Evolutionary conservation across 2,329 filamentous ascomycete genomes (phyloP).

Genomic region (Sphaerostilbella broomeana): DNA sequence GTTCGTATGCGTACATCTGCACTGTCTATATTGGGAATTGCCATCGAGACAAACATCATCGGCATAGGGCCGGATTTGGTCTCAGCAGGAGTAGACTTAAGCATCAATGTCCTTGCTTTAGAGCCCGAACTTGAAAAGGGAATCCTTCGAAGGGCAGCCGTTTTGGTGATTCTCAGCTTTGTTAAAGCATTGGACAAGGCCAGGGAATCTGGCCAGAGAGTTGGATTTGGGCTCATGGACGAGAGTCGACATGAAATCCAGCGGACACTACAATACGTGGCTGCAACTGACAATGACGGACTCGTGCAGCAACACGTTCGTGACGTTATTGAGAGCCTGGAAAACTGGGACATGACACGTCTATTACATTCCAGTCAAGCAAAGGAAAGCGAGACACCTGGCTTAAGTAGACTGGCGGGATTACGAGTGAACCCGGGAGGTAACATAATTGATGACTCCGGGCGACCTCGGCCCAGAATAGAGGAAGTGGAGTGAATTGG

Average conservation of each 20-base stretch:
- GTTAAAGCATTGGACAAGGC: conserved; percentile 53
- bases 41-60: conserved; percentile 53
- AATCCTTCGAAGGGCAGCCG: conserved; percentile 61
- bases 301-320: conserved; percentile 60
- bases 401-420: conserved; percentile 30
- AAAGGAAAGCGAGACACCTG: conserved; percentile 17
- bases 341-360: conserved; percentile 52
- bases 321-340: conserved; percentile 60
- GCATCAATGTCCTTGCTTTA: conserved; percentile 54
- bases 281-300: conserved; percentile 58
- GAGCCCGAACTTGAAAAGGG: conserved; percentile 54
- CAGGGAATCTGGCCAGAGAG: conserved; percentile 36
- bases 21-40: conserved; percentile 55
- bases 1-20: conserved; percentile 63
- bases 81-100: conserved; percentile 54
- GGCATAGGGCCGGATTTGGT: conserved; percentile 48
- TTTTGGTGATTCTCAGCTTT: conserved; percentile 56
- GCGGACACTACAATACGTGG: conserved; percentile 57
- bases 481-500: conserved; percentile 53
- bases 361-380: conserved; percentile 36
- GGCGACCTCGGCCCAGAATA: conserved; percentile 38
- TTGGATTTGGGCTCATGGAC: conserved; percentile 49
- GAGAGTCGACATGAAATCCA: conserved; percentile 55
- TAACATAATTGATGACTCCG: conserved; percentile 19
- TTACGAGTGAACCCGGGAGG: conserved; percentile 30